Evolutionary conservation across 768 basidiomycete genomes (phyloP), one percentile per base, ranked within the genome.

Genomic region (Heimioporus sp.): DNA sequence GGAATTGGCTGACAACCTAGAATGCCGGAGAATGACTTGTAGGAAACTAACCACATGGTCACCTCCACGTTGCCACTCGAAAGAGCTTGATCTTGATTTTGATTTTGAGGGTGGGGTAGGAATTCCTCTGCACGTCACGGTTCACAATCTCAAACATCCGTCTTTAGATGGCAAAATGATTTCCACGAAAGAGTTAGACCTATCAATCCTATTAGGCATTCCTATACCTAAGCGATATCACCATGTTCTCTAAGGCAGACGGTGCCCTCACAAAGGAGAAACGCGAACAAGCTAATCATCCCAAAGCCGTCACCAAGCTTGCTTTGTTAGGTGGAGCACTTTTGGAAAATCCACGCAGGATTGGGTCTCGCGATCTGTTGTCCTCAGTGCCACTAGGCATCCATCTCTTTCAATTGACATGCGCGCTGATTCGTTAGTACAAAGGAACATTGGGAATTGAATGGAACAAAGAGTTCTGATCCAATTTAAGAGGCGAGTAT

Each of bases 41-140:
- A 97, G 97, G 97, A 99, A 75, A 90, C 90, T 9, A 98, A 98
- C 65, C 90, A 95, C 64, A 95, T 99, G 89, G 76, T 92, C 10
- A 92, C 92, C 0, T 98, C 97, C 3, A 97, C 62, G 88, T 98
- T 17, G 90, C 92, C 1, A 91, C 90, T 10, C 86, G 90, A 32
- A 88, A 84, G 58, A n/a, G n/a, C n/a, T n/a, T n/a, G 76, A 82
- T 3, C 80, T 99, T 43, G 94, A 99, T 65, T 77, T 95, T 20
- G 95, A 98, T 63, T 94, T 98, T 60, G 92, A 96, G 62, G 95
- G 98, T 65, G 97, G 98, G 62, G 86, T 90, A 0, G 93, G 95
- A 65, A 94, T 94, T 3, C 90, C 93, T 0, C 96, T 98, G 1
- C 97, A 98, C 65, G 92, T 99, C 49, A 90, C 98, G 76, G 90